phyloP scores from a whole-genome alignment of 176 grass and related monocot genomes.

The Ampelocalamus luodianensis region DNA sequence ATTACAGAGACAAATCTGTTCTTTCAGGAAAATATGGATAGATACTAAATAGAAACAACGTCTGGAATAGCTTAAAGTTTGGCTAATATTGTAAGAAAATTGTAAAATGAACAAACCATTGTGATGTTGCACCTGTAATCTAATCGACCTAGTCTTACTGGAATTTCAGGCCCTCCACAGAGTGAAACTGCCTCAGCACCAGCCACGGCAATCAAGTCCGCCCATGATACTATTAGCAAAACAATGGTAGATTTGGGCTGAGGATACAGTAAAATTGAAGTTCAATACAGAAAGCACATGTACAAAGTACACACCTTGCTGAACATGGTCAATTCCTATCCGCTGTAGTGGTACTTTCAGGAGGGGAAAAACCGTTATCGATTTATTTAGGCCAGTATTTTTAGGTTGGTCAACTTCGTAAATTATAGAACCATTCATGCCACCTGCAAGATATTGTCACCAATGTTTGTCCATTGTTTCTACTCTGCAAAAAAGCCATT shows the following conservation, averaged over 20 bases:
- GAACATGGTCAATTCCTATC: conserved; percentile 58
- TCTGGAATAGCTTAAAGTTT: neutral
- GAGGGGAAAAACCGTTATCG: conserved; percentile 65
- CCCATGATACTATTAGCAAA: conserved; percentile 79
- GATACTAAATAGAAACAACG: neutral
- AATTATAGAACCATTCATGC: conserved; percentile 96
- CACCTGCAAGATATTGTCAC: conserved; percentile 66
- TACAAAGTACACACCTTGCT: conserved; percentile 59
- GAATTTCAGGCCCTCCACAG: conserved; percentile 85
- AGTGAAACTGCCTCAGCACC: conserved; percentile 84
- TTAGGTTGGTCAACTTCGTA: conserved; percentile 93
- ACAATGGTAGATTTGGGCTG: conserved; percentile 16
- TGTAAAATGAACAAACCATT: conserved; percentile 39
- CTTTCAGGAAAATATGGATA: conserved; percentile 39
- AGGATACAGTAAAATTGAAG: conserved; percentile 40
- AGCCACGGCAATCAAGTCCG: conserved; percentile 94
- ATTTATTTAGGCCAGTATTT: conserved; percentile 81
- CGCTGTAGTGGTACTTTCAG: conserved; percentile 18
- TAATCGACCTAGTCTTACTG: conserved; percentile 74
- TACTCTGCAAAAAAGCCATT: conserved; percentile 15
- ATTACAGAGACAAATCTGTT: conserved; percentile 45
- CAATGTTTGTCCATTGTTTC: conserved; percentile 28
- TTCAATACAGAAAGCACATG: conserved; percentile 2
- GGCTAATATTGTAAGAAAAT: neutral
- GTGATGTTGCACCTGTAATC: conserved; percentile 72